Base-by-base conservation (phyloP, 108 stramenopile species). In the Aurantiochytrium sp. region DNA sequence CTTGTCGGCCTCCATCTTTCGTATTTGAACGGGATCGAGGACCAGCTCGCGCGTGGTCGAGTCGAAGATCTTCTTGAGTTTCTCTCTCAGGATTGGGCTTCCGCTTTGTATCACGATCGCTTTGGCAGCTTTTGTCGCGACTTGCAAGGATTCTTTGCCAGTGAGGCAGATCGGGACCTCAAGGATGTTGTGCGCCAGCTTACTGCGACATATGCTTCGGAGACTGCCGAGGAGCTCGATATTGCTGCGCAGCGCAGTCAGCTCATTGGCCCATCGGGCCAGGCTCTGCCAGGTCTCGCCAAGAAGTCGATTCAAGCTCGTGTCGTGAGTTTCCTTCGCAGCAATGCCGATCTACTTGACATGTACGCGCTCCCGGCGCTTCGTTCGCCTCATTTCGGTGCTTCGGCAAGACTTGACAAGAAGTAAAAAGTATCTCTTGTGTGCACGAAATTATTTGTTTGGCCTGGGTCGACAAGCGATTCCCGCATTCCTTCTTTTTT, bases 1-100 rank as follows among this genome's bases (percentile, higher is more conserved):
- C 16, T 94, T 47, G 93, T 94, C 5, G 93, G 93, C 18, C 45
- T 90, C 57, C 93, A 94, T 23, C 73, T 92, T 58, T 87, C 92
- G 14, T 93, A 91, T 72, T 76, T 94, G 29, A 92, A 93, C 91
- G 59, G 45, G 45, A 19, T 90, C 35, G 92, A 89, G 88, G 59
- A 28, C n/a, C 47, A 72, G 45, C 89, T 91, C 60, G 91, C 92
- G 49, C 60, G 87, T n/a, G 92, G 92, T 23, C 51, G 51, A 6
- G 91, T 93, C 23, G 60, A 89, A 5, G 92, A 92, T 72, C 90
- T 90, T 73, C 35, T 93, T 8, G 90, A 91, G 6, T 93, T 93
- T 91, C 92, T 93, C 35, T 90, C 87, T 57, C 69, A 45, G 57
- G 93, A 92, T 51, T 90, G 90, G 57, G 53, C 89, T 5, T 59